Evolutionary conservation across 257 asterid species (phyloP), one percentile per base, ranked within the genome.

Genomic region (Solanum clarkiae): DNA sequence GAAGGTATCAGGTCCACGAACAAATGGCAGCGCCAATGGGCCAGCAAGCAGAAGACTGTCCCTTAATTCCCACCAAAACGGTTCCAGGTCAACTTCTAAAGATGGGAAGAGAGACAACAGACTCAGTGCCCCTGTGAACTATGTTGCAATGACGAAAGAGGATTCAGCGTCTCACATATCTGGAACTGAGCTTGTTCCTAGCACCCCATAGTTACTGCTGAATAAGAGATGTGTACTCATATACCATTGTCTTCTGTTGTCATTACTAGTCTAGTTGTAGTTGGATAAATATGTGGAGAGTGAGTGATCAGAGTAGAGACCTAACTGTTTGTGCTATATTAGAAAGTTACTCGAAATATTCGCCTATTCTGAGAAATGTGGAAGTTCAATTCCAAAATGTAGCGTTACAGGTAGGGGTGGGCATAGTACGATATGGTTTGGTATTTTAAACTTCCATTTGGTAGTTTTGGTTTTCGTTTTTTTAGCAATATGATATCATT

Each of bases 21-120:
- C 93, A 91, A 94, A 94, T 49, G 98, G 97, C 45, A 89, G 92
- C 82, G 91, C 93, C 53, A 94, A 91, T 84, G 97, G 97, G 42
- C 86, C 85, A n/a, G 71, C 92, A 6, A 89, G 85, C 91, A 90
- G 98, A 75, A 93, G 99, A 51, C 92, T 97, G 80, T 96, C 99
- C 80, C 95, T 96, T 3, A 92, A 92, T 45, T 92, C 93, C 32
- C 93, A 90, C 88, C 99, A 93, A 84, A 95, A 95, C 44, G 99
- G 99, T 24, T 89, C 96, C n/a, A 92, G 93, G 75, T 94, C 99
- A 14, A 84, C 86, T 53, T 92, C 88, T 51, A 91, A 88, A 91
- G 99, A 97, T 18, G 95, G 94, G 85, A 94, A 88, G 94, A 94
- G 95, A 85, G 98, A 94, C 9, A 77, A 81, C 5, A 90, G 94